Evolutionary conservation across 176 grass and related monocot species (phyloP).

Genomic region (Pontederia paniculata): DNA sequence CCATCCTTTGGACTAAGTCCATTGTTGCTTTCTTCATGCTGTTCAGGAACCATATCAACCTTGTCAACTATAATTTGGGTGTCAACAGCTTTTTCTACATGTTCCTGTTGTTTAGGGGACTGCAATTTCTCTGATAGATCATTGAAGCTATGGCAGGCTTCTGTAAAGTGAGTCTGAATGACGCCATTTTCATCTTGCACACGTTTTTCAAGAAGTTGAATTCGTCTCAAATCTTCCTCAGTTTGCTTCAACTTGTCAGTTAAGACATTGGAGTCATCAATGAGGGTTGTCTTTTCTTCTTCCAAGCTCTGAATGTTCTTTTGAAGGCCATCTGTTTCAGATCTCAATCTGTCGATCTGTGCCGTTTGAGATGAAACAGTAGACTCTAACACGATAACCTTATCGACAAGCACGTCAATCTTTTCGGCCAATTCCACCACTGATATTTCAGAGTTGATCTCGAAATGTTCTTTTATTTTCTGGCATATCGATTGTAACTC

Average conservation of each 20-base stretch:
- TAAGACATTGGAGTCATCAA: conserved; percentile 25
- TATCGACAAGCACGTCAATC: conserved; percentile 74
- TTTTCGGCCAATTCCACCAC: conserved; percentile 62
- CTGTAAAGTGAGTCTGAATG: conserved; percentile 45
- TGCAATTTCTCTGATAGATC: conserved; percentile 57
- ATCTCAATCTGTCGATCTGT: conserved; percentile 56
- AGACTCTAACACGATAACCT: conserved; percentile 70
- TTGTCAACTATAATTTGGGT: background rate
- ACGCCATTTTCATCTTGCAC: conserved; percentile 50
- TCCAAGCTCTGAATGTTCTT: conserved; percentile 41
- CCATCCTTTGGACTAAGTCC: background rate
- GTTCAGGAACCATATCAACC: background rate
- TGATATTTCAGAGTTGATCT: conserved; percentile 43
- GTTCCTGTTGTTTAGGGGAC: conserved; percentile 18
- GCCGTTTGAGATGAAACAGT: conserved; percentile 71
- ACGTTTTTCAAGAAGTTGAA: conserved; percentile 46
- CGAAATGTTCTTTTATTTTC: conserved; percentile 75
- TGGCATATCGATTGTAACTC: conserved; percentile 37
- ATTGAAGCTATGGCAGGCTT: conserved; percentile 39
- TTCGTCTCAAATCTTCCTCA: conserved; percentile 52
- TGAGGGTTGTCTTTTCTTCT: conserved; percentile 30
- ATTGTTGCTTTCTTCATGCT: background rate
- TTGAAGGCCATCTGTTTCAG: conserved; percentile 52
- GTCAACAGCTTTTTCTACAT: background rate
- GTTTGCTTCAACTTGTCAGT: conserved; percentile 41